phyloP scores from a whole-genome alignment of 1,284 basidiomycete species.

The Fomes fomentarius region DNA sequence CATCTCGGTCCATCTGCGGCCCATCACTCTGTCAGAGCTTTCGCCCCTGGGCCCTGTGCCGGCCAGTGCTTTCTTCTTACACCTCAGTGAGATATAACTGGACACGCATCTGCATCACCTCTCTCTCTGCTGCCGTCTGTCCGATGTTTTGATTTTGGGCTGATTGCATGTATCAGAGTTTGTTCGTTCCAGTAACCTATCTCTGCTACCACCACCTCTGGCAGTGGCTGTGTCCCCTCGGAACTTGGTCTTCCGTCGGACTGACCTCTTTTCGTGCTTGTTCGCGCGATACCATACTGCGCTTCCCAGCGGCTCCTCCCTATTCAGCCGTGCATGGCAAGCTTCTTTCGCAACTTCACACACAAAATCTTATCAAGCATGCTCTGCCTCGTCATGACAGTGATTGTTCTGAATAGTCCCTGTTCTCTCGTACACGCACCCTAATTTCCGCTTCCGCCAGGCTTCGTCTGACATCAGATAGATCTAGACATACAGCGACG shows the following conservation, averaged over 20 bases:
- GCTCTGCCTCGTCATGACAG: background rate
- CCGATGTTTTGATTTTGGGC: background rate
- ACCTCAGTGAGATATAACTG: too few relatives aligned
- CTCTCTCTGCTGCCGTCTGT: background rate
- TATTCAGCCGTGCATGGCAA: background rate
- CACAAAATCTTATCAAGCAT: background rate
- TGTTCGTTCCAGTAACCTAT: too few relatives aligned
- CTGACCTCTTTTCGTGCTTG: background rate
- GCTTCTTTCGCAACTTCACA: too few relatives aligned
- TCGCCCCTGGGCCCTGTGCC: slow-evolving; percentile 5
- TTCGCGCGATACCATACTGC: slow-evolving; percentile 6
- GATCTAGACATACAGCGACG: too few relatives aligned
- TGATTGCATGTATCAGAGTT: background rate
- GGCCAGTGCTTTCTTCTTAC: background rate
- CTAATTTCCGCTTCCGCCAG: too few relatives aligned
- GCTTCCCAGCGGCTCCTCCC: background rate
- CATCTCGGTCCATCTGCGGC: slow-evolving; percentile 26
- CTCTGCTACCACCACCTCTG: too few relatives aligned
- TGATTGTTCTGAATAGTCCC: too few relatives aligned
- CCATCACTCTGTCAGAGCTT: background rate
- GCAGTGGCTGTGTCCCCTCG: background rate
- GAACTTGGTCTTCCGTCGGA: slow-evolving; percentile 13
- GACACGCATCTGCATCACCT: background rate
- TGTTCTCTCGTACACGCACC: too few relatives aligned
- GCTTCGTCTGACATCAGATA: too few relatives aligned